Evolutionary conservation across 192 early-diverging fungal species (phyloP).

Genomic region (Backusella sp.): DNA sequence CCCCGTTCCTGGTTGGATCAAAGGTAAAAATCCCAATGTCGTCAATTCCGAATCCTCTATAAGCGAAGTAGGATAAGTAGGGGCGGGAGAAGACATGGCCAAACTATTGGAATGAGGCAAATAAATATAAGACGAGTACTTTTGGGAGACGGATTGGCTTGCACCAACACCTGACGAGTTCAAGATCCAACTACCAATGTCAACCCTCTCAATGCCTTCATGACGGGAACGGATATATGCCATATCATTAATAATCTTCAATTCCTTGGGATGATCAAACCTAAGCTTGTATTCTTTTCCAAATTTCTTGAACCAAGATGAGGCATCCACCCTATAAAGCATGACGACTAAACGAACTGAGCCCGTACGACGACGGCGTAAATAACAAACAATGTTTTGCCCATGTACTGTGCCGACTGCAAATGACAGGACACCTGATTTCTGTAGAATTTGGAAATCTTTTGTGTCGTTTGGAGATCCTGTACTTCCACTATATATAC

Average conservation of each 20-base stretch:
- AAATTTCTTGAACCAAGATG: background rate
- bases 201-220: conserved; percentile 1
- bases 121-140: background rate
- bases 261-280: background rate
- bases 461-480: background rate
- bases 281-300: conserved; percentile 2
- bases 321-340: background rate
- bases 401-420: conserved; percentile 9
- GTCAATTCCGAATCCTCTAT: conserved; percentile 3
- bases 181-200: background rate
- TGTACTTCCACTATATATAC: background rate
- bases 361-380: conserved; percentile 10
- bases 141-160: background rate
- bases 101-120: conserved; percentile 1
- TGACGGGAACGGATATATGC: conserved; percentile 3
- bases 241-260: conserved; percentile 8
- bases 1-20: background rate
- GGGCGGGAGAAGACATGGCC: background rate
- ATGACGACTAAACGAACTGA: conserved; percentile 6
- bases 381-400: background rate
- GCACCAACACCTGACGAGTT: background rate
- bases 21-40: background rate
- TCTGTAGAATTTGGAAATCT: conserved; percentile 9
- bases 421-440: conserved; percentile 12
- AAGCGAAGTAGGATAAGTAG: background rate